phyloP scores from a whole-genome alignment of 2,329 filamentous ascomycete genomes.

The Penicillium thymicola region DNA sequence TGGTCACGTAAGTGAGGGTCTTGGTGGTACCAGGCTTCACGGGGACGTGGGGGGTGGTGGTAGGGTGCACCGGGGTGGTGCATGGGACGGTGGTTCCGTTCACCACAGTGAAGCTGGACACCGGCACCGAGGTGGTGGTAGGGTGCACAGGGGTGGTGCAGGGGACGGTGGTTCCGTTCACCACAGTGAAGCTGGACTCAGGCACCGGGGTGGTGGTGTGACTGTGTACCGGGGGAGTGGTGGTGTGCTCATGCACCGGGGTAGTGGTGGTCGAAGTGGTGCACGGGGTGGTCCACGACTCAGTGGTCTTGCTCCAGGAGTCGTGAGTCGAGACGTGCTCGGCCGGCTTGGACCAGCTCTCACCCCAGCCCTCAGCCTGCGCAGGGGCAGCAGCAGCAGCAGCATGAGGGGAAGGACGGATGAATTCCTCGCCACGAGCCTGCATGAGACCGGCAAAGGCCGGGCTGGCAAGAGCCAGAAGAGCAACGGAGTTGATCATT shows the following conservation, averaged over 20 bases:
- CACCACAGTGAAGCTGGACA: too few species aligned
- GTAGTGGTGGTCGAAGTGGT: background rate
- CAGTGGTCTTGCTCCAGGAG: constrained; percentile 3
- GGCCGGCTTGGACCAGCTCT: constrained; percentile 11
- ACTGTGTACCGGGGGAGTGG: background rate
- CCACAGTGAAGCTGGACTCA: too few species aligned
- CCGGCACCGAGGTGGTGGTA: background rate
- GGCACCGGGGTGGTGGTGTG: constrained; percentile 1
- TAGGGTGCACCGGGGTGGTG: background rate
- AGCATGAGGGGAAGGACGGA: constrained; percentile 5
- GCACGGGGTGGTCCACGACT: constrained; percentile 9
- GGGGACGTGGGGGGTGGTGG: constrained; percentile 13
- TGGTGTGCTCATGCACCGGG: background rate
- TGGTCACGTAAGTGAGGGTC: constrained; percentile 35
- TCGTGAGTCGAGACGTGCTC: constrained; percentile 1
- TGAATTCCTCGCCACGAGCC: constrained; percentile 18
- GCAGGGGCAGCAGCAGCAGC: constrained; percentile 2
- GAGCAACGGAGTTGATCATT: constrained; percentile 38
- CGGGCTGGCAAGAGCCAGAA: constrained; percentile 36
- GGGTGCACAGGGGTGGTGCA: background rate
- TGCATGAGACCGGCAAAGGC: constrained; percentile 36
- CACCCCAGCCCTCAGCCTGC: constrained; percentile 4
- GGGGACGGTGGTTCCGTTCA: background rate
- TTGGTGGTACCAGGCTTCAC: constrained; percentile 24
- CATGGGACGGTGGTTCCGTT: background rate